Evolutionary conservation across 306 rosid species (phyloP).

Genomic region (Myrica gale): DNA sequence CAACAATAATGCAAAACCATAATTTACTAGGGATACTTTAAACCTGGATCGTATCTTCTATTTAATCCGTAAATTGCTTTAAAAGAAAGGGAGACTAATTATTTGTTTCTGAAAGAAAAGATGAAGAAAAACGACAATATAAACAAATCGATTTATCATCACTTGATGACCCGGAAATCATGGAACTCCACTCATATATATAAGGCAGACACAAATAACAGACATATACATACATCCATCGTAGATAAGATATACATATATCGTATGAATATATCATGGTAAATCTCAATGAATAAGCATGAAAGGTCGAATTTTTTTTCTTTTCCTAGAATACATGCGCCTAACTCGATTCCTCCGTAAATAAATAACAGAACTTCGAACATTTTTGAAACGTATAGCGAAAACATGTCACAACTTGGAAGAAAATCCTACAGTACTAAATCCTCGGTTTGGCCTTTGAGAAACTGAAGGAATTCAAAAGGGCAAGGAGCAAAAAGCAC

Average conservation of each 20-base stretch:
- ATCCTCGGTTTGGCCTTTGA: too few species aligned
- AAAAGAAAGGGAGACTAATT: not conserved
- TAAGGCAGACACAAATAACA: not conserved
- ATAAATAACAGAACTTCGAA: too few species aligned
- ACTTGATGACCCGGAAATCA: not conserved
- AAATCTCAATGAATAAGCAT: not conserved
- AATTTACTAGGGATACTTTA: not conserved
- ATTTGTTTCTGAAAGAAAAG: not conserved
- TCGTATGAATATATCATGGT: not conserved
- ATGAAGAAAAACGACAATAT: not conserved
- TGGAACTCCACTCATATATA: not conserved
- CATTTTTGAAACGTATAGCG: not conserved
- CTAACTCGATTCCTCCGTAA: too few species aligned
- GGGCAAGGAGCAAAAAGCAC: too few species aligned
- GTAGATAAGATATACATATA: not conserved
- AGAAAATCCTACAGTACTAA: not conserved
- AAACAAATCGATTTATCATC: not conserved
- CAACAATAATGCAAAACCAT: not conserved
- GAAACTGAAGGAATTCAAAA: too few species aligned
- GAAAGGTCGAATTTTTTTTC: not conserved
- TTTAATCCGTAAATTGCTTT: not conserved
- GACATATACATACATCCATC: not conserved
- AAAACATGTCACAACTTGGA: not conserved
- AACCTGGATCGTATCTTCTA: not conserved
- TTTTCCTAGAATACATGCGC: too few species aligned